phyloP scores from a whole-genome alignment of 257 asterid genomes.

The Thymus quinquecostatus region DNA sequence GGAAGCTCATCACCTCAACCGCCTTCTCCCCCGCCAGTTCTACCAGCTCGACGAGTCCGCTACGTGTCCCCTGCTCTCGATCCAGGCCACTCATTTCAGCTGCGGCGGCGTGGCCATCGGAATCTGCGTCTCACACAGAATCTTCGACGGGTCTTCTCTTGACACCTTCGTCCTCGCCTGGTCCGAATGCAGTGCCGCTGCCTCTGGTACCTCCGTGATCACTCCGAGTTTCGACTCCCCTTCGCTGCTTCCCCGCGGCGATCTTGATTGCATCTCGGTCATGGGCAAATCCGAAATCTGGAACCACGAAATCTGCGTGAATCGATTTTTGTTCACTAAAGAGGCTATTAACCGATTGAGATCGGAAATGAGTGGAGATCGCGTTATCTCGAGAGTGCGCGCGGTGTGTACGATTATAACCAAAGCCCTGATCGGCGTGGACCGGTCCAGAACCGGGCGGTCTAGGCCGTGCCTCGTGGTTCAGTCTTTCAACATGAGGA shows the following conservation, averaged over 20 bases:
- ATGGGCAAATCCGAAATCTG: not conserved
- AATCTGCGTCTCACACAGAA: slow-evolving; percentile 10
- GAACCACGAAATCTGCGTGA: not conserved
- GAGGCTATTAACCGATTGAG: slow-evolving; percentile 21
- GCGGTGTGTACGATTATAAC: not conserved
- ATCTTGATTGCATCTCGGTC: not conserved
- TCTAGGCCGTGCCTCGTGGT: slow-evolving; percentile 8
- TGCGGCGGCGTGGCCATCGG: not conserved
- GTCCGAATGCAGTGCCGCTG: slow-evolving; percentile 15
- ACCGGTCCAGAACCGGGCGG: not conserved
- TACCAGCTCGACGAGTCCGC: no score
- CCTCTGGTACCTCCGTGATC: not conserved
- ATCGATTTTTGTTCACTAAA: slow-evolving; percentile 30
- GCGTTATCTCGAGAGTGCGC: not conserved
- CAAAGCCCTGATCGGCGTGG: slow-evolving; percentile 1
- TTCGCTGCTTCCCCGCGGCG: slow-evolving; percentile 28
- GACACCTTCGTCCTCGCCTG: slow-evolving; percentile 39
- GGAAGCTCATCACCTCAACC: no score
- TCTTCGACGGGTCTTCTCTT: slow-evolving; percentile 21
- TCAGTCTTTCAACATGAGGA: slow-evolving; percentile 9
- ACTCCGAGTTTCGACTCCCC: slow-evolving; percentile 27
- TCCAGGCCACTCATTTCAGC: no score
- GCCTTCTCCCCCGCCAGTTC: no score
- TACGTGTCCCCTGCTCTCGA: no score
- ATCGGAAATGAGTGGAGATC: not conserved